A percentile compares a stretch with the other conserved stretches of the same genome.
These are phyloP conservation scores for Sordariomycetes sp. DNA, from an alignment of 2,329 filamentous ascomycete genomes.

Conservation along the genomic window DNA sequence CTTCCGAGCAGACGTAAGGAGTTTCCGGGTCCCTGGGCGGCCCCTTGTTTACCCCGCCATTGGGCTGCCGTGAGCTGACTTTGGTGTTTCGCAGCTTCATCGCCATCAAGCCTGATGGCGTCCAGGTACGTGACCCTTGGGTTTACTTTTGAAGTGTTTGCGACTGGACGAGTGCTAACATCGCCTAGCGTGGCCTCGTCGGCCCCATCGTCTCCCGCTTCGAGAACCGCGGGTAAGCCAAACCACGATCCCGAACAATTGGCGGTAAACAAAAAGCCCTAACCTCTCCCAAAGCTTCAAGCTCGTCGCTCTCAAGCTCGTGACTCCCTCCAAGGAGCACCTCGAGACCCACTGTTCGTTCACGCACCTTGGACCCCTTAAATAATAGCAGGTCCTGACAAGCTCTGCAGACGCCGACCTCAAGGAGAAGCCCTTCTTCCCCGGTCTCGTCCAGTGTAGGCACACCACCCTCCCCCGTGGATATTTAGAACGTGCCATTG, in stretches of 20 bases:
- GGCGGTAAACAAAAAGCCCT: not conserved
- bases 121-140: conserved; percentile 59
- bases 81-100: conserved; percentile 66
- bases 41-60: conserved; percentile 20
- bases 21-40: not conserved
- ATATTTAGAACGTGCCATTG: not conserved
- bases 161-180: not conserved
- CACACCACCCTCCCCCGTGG: conserved; percentile 9
- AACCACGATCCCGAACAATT: not conserved
- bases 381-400: not conserved
- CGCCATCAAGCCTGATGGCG: conserved; percentile 99
- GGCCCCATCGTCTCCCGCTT: conserved; percentile 97
- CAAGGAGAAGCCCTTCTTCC: conserved; percentile 92
- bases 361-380: not conserved
- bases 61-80: conserved; percentile 4
- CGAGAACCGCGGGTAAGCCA: conserved; percentile 78
- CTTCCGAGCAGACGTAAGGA: conserved; percentile 61
- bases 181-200: conserved; percentile 77
- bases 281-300: conserved; percentile 63
- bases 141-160: not conserved
- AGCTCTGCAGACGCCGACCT: conserved; percentile 65
- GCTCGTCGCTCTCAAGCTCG: conserved; percentile 95
- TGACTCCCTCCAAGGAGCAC: conserved; percentile 81
- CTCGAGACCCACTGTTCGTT: conserved; percentile 86
- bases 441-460: conserved; percentile 83